phyloP scores from a whole-genome alignment of 345 rosid genomes.

The Salix viminalis region DNA sequence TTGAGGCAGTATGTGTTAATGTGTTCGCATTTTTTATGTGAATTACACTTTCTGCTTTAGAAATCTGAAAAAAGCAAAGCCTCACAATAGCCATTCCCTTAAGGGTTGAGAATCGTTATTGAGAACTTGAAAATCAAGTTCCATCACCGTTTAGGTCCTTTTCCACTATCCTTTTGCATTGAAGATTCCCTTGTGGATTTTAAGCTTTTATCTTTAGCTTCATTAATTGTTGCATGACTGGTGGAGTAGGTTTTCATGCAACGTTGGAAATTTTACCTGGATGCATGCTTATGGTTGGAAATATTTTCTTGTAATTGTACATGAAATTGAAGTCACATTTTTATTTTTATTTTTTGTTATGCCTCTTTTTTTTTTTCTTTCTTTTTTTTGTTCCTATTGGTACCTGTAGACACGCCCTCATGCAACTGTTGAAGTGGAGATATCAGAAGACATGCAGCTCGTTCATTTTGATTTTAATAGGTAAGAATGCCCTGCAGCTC shows the following conservation, averaged over 20 bases:
- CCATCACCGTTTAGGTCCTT: neutral
- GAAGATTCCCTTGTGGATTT: neutral
- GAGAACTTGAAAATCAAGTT: neutral
- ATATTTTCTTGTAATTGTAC: neutral
- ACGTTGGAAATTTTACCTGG: neutral
- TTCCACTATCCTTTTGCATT: neutral
- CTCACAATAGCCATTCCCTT: neutral
- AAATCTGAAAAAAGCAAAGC: neutral
- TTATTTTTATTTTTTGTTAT: slow-evolving; percentile 10
- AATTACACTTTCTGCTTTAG: neutral
- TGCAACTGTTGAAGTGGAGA: slow-evolving; percentile 98
- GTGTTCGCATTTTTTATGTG: neutral
- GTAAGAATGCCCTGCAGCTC: slow-evolving; percentile 31
- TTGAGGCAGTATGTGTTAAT: neutral
- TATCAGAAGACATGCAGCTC: slow-evolving; percentile 99
- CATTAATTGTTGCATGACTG: neutral
- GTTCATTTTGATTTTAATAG: slow-evolving; percentile 97
- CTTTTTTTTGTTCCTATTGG: slow-evolving; percentile 7
- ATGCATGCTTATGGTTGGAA: neutral
- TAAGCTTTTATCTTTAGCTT: neutral
- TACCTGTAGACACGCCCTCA: slow-evolving; percentile 82
- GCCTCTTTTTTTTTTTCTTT: neutral
- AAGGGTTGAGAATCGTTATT: neutral
- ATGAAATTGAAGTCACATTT: neutral
- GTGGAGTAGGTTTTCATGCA: neutral